Evolutionary conservation across 441 rosid species (phyloP).

Genomic region (Gossypium aridum): DNA sequence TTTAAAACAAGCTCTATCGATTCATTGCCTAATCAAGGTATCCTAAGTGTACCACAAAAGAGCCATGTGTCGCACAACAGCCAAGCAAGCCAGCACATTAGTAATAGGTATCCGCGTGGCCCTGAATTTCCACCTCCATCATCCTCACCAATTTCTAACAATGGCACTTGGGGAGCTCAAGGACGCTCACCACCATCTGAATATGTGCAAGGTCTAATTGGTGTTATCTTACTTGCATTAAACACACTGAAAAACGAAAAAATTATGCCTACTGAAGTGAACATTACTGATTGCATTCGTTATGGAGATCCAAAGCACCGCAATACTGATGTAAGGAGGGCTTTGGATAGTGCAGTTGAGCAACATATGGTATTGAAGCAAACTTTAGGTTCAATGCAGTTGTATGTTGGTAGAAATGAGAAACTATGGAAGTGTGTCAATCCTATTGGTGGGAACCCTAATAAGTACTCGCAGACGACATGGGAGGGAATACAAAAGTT

Average conservation of each 20-base stretch:
- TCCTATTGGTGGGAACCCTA: constrained; percentile 44
- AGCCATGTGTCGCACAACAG: constrained; percentile 16
- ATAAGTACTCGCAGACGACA: constrained; percentile 33
- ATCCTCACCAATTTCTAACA: constrained; percentile 20
- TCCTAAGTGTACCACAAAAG: constrained; percentile 26
- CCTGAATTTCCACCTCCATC: constrained; percentile 26
- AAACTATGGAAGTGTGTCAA: constrained; percentile 58
- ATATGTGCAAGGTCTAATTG: constrained; percentile 57
- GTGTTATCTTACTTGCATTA: constrained; percentile 52
- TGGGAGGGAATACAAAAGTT: constrained; percentile 50
- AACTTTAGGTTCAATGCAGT: constrained; percentile 35
- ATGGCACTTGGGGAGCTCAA: constrained; percentile 38
- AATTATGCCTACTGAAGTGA: constrained; percentile 51
- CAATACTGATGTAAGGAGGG: constrained; percentile 45
- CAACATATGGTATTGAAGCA: constrained; percentile 46
- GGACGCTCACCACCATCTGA: constrained; percentile 39
- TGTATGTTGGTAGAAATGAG: constrained; percentile 48
- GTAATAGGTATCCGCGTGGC: constrained; percentile 27
- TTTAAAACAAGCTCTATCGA: constrained; percentile 26
- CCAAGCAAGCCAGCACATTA: constrained; percentile 24
- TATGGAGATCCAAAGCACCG: constrained; percentile 49
- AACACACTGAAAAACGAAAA: constrained; percentile 51
- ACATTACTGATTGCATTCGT: constrained; percentile 53
- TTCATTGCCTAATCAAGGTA: constrained; percentile 24
- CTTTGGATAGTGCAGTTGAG: constrained; percentile 48